Base-by-base conservation (phyloP, 169 alveolate genomes). In the Hepatocystis sp. region DNA sequence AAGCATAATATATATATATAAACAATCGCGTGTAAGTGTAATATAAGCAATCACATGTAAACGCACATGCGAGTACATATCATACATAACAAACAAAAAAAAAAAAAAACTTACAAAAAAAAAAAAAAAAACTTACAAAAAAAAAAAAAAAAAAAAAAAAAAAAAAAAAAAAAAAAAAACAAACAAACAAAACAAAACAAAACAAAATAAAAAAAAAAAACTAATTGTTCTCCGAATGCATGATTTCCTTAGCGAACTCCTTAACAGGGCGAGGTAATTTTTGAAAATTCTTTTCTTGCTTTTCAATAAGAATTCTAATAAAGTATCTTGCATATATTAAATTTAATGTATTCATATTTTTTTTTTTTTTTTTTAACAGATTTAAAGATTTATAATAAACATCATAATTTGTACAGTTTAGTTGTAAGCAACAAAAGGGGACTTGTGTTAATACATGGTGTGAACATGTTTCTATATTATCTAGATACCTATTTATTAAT, bases 401-500 rank as follows among this genome's bases (percentile, higher is more conserved):
- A 32, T 63, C 67, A 42, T 64, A 47, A 47, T 61, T 51, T 13
- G 84, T 81, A 42, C 71, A 81, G 67, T 81, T 46, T 15, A 81
- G 44, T 30, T 81, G 89, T 30, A 81, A 52, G 19, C 68, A 81
- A 44, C 89, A 81, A 64, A 81, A 81, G 2, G 89, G 89, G 25
- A 81, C 89, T 53, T 81, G 89, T 63, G 89, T 81, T 56, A 81
- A 63, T 39, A 81, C 89, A 81, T 81, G 89, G 34, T 61, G 84
- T 21, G 89, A 81, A 21, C 89, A 81, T 1, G 3, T 52, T 44
- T 63, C 68, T 2, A 81, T 61, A 39, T 63, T 32, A 36, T 61
- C 84, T 30, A 81, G 15, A 32, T 81, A 81, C 49, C 56, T 81
- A 8, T 81, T 21, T 81, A 56, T 51, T 81, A 81, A 64, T 44